Evolutionary conservation across 139 green algal genomes (phyloP).

Genomic region (Micractinium sp.): DNA sequence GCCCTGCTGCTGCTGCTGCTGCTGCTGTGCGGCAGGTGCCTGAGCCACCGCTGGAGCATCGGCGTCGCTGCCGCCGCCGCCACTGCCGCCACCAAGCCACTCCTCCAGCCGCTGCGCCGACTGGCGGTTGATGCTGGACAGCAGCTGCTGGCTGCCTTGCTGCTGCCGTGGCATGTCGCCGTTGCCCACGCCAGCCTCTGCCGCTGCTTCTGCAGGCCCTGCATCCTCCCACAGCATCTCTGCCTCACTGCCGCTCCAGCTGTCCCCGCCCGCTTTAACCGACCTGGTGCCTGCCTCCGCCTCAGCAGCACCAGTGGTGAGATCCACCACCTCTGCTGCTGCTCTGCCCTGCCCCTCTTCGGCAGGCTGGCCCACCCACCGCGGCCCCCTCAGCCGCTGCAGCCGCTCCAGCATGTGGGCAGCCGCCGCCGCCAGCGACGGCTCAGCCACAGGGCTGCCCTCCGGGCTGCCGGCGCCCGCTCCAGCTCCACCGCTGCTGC

Average conservation of each 20-base stretch:
- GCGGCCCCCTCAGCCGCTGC: neutral
- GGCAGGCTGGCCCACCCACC: neutral
- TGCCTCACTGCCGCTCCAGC: neutral
- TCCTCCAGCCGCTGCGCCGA: slow-evolving; percentile 17
- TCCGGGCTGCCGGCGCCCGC: neutral
- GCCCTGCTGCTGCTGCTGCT: neutral
- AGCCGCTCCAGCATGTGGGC: neutral
- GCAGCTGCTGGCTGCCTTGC: neutral
- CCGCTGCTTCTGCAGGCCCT: neutral
- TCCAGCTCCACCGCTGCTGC: neutral
- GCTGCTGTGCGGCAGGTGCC: neutral
- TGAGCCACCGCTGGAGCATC: neutral
- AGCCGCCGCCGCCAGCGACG: neutral
- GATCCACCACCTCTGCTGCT: neutral
- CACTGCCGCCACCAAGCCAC: slow-evolving; percentile 21
- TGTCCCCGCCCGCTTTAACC: neutral
- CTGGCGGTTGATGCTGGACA: slow-evolving; percentile 1
- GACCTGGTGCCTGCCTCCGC: neutral
- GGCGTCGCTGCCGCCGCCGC: neutral
- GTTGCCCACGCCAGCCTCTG: neutral
- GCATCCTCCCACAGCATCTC: neutral
- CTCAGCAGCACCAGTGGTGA: neutral
- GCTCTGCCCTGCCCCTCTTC: neutral
- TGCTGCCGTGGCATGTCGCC: neutral
- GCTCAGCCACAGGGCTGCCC: neutral